Evolutionary conservation across 176 grass and related monocot genomes (phyloP), one percentile per base, ranked within the genome.

Genomic region (Neostapfia colusana): DNA sequence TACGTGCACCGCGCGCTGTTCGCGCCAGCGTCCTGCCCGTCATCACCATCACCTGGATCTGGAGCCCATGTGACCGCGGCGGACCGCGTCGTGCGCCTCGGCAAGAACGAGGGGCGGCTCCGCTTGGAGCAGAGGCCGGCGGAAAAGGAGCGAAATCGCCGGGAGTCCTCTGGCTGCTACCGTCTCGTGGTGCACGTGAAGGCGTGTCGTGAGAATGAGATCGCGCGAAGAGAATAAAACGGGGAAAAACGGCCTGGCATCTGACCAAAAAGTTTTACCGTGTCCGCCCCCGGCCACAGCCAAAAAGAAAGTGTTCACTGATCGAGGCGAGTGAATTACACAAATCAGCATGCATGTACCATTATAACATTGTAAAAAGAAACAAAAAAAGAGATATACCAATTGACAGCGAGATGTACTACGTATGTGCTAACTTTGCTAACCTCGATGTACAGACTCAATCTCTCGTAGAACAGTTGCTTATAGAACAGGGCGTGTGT

Each of bases 211-310:
- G 53, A 21, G 53, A 56, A 55, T 9, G 51, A 3, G 51, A 55
- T 55, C 50, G 65, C 45, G 25, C 45, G 77, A 69, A 23, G n/a
- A 56, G 65, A 79, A 45, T 16, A 69, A 59, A 79, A 39, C 6
- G 20, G 9, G 2, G 7, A 31, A 31, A 31, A 31, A 31, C 1
- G 3, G 3, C 31, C 31, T 31, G n/a, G n/a, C n/a, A n/a, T n/a
- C n/a, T n/a, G n/a, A n/a, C n/a, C n/a, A n/a, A 31, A 31, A 31
- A 31, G 31, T 31, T 31, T 31, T 3, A 3, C 31, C 31, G 31
- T 31, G 31, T 31, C 31, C 31, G 1, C 2, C 25, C 10, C n/a
- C 25, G 65, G 49, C 16, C 62, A 41, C 9, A 66, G 0, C 18
- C 31, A 31, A 21, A 21, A 21, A 55, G n/a, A n/a, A n/a, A n/a